phyloP scores from a whole-genome alignment of 176 grass and related monocot species.

The Juncus inflexus region DNA sequence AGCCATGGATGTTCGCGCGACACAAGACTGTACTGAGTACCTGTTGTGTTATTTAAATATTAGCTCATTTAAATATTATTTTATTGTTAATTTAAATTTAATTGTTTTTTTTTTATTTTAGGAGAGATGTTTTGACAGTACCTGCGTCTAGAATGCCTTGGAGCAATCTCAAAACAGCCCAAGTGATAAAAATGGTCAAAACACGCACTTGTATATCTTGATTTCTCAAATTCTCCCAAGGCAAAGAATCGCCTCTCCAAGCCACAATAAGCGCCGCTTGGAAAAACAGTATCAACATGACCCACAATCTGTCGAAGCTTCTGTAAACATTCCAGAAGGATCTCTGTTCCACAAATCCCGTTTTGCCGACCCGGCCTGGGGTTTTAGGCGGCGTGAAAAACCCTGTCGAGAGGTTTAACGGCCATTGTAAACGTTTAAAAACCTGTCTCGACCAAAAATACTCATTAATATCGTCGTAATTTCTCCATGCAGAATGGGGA shows the following conservation, averaged over 20 bases:
- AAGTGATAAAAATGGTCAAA: constrained; percentile 89
- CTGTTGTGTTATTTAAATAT: too few relatives aligned
- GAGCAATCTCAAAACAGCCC: constrained; percentile 72
- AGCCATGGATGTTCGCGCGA: constrained; percentile 50
- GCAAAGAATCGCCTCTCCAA: constrained; percentile 44
- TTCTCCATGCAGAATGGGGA: constrained; percentile 84
- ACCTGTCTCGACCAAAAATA: constrained; percentile 81
- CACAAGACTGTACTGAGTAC: constrained; percentile 75
- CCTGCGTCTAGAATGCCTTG: constrained; percentile 77
- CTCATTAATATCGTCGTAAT: constrained; percentile 96
- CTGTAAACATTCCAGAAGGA: constrained; percentile 97
- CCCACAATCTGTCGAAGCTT: constrained; percentile 87
- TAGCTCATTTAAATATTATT: too few relatives aligned
- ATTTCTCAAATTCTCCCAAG: constrained; percentile 59
- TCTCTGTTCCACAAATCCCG: constrained; percentile 88
- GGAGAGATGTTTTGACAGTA: too few relatives aligned
- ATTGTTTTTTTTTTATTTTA: too few relatives aligned
- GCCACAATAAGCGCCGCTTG: constrained; percentile 79
- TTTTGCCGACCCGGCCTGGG: constrained; percentile 61
- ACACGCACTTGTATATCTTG: constrained; percentile 67
- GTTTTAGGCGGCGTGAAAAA: constrained; percentile 52
- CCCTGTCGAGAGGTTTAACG: constrained; percentile 33
- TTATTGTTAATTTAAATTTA: too few relatives aligned
- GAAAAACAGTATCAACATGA: constrained; percentile 81
- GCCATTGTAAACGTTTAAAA: constrained; percentile 66